A percentile compares a stretch with the other conserved stretches of the same genome.
Conservation (phyloP, 1,284 basidiomycete species). For the Ganoderma lucidum region DNA sequence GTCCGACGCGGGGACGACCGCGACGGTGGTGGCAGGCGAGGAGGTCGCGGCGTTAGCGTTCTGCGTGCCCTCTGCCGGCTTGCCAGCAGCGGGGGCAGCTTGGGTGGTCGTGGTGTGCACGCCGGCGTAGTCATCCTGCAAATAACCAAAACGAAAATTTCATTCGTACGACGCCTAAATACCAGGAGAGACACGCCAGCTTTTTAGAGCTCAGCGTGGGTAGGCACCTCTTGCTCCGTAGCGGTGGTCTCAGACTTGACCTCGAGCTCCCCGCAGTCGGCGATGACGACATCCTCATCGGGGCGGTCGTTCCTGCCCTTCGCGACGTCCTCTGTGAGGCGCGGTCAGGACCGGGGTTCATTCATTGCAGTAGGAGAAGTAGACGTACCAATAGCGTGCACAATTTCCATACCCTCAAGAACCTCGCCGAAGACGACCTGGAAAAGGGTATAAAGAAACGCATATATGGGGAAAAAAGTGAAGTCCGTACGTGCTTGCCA, state of each 20-base stretch:
- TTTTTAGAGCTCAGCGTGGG: constrained; percentile 88
- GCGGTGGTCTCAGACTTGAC: constrained; percentile 58
- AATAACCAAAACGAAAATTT: constrained; percentile 53
- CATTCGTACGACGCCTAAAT: constrained; percentile 56
- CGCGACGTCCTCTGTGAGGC: constrained; percentile 71
- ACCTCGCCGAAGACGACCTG: constrained; percentile 94
- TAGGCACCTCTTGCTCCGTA: constrained; percentile 88
- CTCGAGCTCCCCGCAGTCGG: constrained; percentile 82
- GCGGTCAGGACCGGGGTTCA: constrained; percentile 25
- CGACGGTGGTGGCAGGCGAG: constrained; percentile 15
- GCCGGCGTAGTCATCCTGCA: constrained; percentile 28
- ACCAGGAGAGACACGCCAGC: constrained; percentile 50
- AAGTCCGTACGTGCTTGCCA: constrained; percentile 69
- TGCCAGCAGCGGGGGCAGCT: not conserved
- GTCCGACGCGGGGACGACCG: constrained; percentile 20
- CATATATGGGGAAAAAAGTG: not conserved
- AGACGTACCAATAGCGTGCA: constrained; percentile 73
- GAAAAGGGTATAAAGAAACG: constrained; percentile 9
- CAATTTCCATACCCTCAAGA: constrained; percentile 89
- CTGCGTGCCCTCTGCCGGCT: constrained; percentile 2
- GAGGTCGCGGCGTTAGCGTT: not conserved
- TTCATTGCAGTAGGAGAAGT: not conserved
- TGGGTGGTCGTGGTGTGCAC: not conserved
- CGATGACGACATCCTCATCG: constrained; percentile 76
- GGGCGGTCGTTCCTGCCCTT: constrained; percentile 80